Percentiles rank a stretch among this genome's conserved stretches.
These are phyloP conservation scores for Poterioochromonas sp. DNA, from an alignment of 352 stramenopile species.

Conservation along the genomic window DNA sequence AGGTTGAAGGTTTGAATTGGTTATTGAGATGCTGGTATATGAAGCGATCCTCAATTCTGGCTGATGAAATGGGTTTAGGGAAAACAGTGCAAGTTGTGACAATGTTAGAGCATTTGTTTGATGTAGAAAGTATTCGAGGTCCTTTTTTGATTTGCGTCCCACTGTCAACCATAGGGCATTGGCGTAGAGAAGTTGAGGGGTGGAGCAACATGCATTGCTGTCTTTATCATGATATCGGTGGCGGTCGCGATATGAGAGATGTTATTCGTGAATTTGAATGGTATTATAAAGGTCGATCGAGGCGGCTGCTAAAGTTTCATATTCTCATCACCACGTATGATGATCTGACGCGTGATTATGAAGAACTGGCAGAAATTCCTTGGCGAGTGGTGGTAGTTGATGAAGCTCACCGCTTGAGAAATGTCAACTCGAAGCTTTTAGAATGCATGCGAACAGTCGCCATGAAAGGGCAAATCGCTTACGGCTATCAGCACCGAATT, in stretches of 20 bases:
- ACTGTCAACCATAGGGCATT: slow-evolving; percentile 94
- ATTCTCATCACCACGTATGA: slow-evolving; percentile 99
- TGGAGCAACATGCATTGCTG: slow-evolving; percentile 98
- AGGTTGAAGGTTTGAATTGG: slow-evolving; percentile 82
- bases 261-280: slow-evolving; percentile 91
- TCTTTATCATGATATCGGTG: slow-evolving; percentile 89
- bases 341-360: slow-evolving; percentile 84
- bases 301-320: slow-evolving; percentile 82
- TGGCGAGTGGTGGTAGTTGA: slow-evolving; percentile 97
- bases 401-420: slow-evolving; percentile 98
- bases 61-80: slow-evolving; percentile 86
- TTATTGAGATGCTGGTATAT: slow-evolving; percentile 89
- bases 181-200: slow-evolving; percentile 93
- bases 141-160: slow-evolving; percentile 95
- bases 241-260: slow-evolving; percentile 70
- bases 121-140: slow-evolving; percentile 76
- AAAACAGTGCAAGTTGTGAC: slow-evolving; percentile 96
- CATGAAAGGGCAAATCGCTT: slow-evolving; percentile 54
- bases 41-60: slow-evolving; percentile 94
- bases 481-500: slow-evolving; percentile 65
- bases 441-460: slow-evolving; percentile 67
- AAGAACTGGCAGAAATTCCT: slow-evolving; percentile 86
- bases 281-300: slow-evolving; percentile 56
- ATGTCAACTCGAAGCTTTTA: slow-evolving; percentile 89
- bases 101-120: slow-evolving; percentile 74